Percentiles rank a stretch among this genome's conserved stretches.
Evolutionary conservation across 805 yeast genomes (phyloP).

Genomic region (Candida multigemmis): DNA sequence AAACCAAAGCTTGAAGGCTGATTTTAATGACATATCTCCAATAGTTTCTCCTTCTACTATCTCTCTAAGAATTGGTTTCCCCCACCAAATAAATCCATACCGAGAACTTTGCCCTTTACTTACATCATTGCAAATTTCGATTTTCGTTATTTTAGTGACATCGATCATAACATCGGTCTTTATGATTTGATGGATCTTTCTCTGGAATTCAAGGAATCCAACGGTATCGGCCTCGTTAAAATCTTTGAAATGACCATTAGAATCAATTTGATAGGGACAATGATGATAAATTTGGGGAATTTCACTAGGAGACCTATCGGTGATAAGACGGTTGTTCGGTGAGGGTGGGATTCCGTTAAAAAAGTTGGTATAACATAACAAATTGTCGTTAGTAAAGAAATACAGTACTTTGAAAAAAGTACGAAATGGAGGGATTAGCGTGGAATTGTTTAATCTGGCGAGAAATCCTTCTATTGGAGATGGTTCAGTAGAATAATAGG

Average conservation of each 20-base stretch:
- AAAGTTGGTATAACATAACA: conserved; percentile 51
- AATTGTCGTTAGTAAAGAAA: conserved; percentile 51
- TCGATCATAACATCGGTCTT: conserved; percentile 58
- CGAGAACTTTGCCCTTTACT: no score
- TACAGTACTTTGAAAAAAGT: conserved; percentile 50
- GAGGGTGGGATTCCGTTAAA: conserved; percentile 55
- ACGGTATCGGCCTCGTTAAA: conserved; percentile 41
- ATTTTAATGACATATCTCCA: no score
- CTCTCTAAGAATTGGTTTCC: no score
- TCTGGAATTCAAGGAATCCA: conserved; percentile 58
- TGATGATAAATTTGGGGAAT: conserved; percentile 35
- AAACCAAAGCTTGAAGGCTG: no score
- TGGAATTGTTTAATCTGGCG: conserved; percentile 41
- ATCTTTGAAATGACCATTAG: conserved; percentile 13
- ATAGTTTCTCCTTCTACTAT: no score
- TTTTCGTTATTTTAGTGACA: conserved; percentile 36
- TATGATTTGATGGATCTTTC: conserved; percentile 47
- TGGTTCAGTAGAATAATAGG: no score
- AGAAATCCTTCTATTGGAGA: conserved; percentile 77
- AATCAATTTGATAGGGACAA: conserved; percentile 40
- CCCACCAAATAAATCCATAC: no score
- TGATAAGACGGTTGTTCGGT: conserved; percentile 19
- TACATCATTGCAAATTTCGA: no score
- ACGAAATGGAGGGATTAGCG: conserved; percentile 20
- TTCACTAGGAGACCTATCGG: conserved; percentile 8